These are phyloP conservation scores for Elsinoe arachidis DNA, from an alignment of 2,329 filamentous ascomycete genomes.

Conservation along the genomic window DNA sequence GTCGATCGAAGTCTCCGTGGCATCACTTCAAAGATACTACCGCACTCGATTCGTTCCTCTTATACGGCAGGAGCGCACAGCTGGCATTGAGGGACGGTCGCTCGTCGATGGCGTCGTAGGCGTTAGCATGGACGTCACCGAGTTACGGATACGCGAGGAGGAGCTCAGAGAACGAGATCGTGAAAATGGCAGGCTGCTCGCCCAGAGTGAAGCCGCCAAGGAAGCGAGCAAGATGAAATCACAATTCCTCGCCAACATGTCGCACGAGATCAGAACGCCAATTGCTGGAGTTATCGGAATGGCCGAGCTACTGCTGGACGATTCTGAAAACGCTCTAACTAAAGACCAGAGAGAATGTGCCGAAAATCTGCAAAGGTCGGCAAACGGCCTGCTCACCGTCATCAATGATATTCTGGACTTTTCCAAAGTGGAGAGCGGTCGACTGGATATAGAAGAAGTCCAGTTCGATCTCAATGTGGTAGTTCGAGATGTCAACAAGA, in stretches of 20 bases:
- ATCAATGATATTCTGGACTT: slow-evolving; percentile 85
- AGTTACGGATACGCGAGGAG: slow-evolving; percentile 56
- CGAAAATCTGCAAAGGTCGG: slow-evolving; percentile 70
- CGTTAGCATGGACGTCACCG: slow-evolving; percentile 72
- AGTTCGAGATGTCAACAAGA: slow-evolving; percentile 71
- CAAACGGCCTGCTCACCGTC: slow-evolving; percentile 72
- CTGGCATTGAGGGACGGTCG: slow-evolving; percentile 42
- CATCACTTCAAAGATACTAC: slow-evolving; percentile 56
- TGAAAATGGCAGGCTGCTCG: slow-evolving; percentile 61
- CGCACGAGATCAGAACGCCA: slow-evolving; percentile 40
- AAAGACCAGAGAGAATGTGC: slow-evolving; percentile 66
- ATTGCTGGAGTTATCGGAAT: slow-evolving; percentile 76
- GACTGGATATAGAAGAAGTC: slow-evolving; percentile 69
- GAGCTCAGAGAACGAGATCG: slow-evolving; percentile 53
- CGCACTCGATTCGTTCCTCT: slow-evolving; percentile 64
- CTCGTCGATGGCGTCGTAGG: slow-evolving; percentile 65
- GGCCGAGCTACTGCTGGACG: slow-evolving; percentile 65
- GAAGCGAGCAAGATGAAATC: slow-evolving; percentile 73
- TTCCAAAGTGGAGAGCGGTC: slow-evolving; percentile 73
- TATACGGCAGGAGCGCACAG: slow-evolving; percentile 46
- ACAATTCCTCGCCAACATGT: slow-evolving; percentile 62
- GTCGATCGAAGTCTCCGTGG: slow-evolving; percentile 52
- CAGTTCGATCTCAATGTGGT: slow-evolving; percentile 68
- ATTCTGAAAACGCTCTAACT: slow-evolving; percentile 43
- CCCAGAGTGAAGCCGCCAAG: slow-evolving; percentile 69